phyloP scores from a whole-genome alignment of 1,284 basidiomycete species.

The Ceratobasidium sp. region DNA sequence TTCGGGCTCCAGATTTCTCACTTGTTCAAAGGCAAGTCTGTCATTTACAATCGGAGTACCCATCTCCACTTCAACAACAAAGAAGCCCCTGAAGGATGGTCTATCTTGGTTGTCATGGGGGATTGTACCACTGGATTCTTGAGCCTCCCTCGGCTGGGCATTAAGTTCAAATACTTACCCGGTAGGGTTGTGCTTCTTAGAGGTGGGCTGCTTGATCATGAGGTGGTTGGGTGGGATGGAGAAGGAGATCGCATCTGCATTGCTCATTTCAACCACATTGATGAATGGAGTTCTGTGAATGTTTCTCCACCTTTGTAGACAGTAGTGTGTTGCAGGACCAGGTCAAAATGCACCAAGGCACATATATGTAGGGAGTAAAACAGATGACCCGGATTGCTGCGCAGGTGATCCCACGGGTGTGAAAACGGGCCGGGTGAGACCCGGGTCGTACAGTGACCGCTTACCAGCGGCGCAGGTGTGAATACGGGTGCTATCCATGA shows the following conservation, averaged over 20 bases:
- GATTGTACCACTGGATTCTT: conserved; percentile 11
- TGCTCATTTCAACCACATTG: conserved; percentile 16
- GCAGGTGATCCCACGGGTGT: conserved; percentile 21
- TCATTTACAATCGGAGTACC: neutral
- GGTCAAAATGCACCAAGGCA: too few species aligned
- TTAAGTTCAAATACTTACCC: conserved; percentile 9
- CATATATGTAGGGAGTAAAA: conserved; percentile 20
- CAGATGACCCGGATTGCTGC: conserved; percentile 20
- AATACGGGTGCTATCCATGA: neutral
- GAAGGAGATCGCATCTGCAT: conserved; percentile 22
- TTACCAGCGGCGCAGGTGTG: neutral
- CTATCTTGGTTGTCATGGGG: neutral
- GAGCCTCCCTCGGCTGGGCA: neutral
- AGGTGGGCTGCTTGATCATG: neutral
- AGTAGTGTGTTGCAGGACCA: too few species aligned
- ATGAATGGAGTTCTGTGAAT: neutral
- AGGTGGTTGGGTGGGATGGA: neutral
- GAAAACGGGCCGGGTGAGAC: conserved; percentile 20
- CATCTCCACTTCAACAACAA: conserved; percentile 3
- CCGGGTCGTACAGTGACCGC: conserved; percentile 18
- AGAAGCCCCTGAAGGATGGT: neutral
- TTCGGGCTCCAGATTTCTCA: neutral
- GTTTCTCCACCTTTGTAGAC: too few species aligned
- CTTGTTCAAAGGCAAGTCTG: neutral
- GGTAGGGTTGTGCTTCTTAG: neutral